These are phyloP conservation scores for Silene latifolia DNA, from an alignment of 148 eudicot genomes.

Conservation along the genomic window DNA sequence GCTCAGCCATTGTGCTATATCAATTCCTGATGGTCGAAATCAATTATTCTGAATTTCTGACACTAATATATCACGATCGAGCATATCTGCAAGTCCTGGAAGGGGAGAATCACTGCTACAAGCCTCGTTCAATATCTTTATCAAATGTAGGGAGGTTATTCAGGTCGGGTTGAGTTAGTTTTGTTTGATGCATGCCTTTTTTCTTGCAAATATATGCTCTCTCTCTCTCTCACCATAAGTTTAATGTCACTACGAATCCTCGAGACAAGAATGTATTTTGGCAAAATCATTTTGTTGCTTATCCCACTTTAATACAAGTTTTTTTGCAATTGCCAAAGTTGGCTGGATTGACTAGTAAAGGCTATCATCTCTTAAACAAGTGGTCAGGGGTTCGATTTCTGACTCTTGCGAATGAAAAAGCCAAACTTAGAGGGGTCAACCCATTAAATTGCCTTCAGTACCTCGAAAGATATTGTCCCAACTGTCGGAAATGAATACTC, in stretches of 20 bases:
- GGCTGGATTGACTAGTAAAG: too few relatives aligned
- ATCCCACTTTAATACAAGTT: neutral
- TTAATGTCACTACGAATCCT: neutral
- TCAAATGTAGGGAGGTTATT: neutral
- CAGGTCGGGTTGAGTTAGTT: neutral
- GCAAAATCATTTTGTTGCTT: too few relatives aligned
- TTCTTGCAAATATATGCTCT: neutral
- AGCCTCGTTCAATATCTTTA: neutral
- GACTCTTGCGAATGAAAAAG: too few relatives aligned
- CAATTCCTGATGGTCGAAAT: conserved; percentile 39
- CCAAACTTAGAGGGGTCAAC: too few relatives aligned
- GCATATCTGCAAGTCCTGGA: neutral
- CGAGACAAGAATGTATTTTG: neutral
- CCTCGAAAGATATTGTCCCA: too few relatives aligned
- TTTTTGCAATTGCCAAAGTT: neutral
- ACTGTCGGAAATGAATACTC: too few relatives aligned
- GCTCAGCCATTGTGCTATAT: conserved; percentile 70
- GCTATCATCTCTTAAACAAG: too few relatives aligned
- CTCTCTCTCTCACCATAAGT: neutral
- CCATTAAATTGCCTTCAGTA: too few relatives aligned
- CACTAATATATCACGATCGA: neutral
- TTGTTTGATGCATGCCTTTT: neutral
- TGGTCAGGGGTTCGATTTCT: too few relatives aligned
- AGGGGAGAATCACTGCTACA: neutral
- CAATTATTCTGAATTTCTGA: too few relatives aligned